phyloP scores from a whole-genome alignment of 305 asterid genomes.

The Fraxinus albicans region DNA sequence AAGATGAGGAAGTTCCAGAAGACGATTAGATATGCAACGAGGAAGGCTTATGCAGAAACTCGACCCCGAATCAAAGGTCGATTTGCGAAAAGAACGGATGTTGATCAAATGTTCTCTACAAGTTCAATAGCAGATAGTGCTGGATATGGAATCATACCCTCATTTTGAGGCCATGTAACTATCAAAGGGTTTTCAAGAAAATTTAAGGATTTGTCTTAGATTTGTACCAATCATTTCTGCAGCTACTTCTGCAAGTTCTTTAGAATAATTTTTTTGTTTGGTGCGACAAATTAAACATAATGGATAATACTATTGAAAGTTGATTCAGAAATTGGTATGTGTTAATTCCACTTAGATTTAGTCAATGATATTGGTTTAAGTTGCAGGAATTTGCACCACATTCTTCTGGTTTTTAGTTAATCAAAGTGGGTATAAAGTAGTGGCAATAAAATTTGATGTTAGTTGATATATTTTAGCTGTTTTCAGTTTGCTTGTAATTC shows the following conservation, averaged over 20 bases:
- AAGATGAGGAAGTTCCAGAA: slow-evolving; percentile 72
- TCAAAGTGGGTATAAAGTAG: neutral
- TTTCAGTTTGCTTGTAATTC: neutral
- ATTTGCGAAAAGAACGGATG: slow-evolving; percentile 49
- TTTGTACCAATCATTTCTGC: neutral
- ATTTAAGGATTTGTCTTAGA: neutral
- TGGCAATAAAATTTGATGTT: neutral
- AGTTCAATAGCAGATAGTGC: slow-evolving; percentile 32
- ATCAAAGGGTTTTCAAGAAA: neutral
- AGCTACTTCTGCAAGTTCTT: neutral
- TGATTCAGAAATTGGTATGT: neutral
- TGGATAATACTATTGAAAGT: neutral
- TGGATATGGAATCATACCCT: slow-evolving; percentile 60
- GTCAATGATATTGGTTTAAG: neutral
- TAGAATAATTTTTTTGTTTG: no score
- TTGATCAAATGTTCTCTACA: slow-evolving; percentile 49
- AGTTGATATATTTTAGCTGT: neutral
- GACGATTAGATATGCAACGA: slow-evolving; percentile 74
- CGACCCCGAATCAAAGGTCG: slow-evolving; percentile 84
- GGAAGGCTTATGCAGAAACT: slow-evolving; percentile 84
- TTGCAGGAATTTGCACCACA: neutral
- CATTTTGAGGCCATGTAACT: slow-evolving; percentile 33
- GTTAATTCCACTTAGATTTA: neutral
- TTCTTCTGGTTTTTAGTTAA: neutral
- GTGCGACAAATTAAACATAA: neutral